phyloP scores from a whole-genome alignment of 441 rosid genomes.

The Theobroma grandiflorum region DNA sequence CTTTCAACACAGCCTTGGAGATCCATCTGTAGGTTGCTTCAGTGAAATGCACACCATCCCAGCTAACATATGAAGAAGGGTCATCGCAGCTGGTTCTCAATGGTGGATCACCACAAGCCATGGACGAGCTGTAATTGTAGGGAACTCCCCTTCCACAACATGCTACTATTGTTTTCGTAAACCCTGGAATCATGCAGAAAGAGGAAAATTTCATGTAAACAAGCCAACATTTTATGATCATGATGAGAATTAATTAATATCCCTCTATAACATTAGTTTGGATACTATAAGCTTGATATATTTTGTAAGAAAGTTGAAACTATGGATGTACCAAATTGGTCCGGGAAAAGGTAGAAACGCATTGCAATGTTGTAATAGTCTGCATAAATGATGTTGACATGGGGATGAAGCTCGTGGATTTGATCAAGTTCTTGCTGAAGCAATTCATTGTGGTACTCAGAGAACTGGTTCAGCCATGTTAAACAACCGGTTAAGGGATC shows the following conservation, averaged over 20 bases:
- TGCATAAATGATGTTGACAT: slow-evolving; percentile 48
- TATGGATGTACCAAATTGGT: slow-evolving; percentile 40
- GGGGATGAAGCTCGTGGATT: slow-evolving; percentile 41
- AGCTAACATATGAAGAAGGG: slow-evolving; percentile 47
- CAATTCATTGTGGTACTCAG: slow-evolving; percentile 40
- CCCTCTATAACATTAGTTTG: no score
- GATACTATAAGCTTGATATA: no score
- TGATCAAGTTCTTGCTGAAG: slow-evolving; percentile 41
- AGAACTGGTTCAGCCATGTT: slow-evolving; percentile 49
- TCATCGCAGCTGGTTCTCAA: slow-evolving; percentile 36
- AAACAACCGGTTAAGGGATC: slow-evolving; percentile 53
- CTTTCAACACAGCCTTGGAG: slow-evolving; percentile 30
- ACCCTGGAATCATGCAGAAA: slow-evolving; percentile 25
- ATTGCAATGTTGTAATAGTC: slow-evolving; percentile 48
- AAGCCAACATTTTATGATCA: background rate
- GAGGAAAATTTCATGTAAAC: background rate
- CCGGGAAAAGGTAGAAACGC: slow-evolving; percentile 39
- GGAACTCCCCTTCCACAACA: slow-evolving; percentile 60
- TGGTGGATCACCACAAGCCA: slow-evolving; percentile 39
- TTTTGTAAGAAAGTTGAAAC: background rate
- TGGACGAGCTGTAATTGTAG: slow-evolving; percentile 36
- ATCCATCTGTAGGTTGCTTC: slow-evolving; percentile 43
- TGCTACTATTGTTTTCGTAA: slow-evolving; percentile 34
- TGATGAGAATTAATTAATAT: no score
- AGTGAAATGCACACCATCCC: slow-evolving; percentile 65